Conservation (phyloP, 2,329 filamentous ascomycete genomes). For the Berkeleyomyces rouxiae region DNA sequence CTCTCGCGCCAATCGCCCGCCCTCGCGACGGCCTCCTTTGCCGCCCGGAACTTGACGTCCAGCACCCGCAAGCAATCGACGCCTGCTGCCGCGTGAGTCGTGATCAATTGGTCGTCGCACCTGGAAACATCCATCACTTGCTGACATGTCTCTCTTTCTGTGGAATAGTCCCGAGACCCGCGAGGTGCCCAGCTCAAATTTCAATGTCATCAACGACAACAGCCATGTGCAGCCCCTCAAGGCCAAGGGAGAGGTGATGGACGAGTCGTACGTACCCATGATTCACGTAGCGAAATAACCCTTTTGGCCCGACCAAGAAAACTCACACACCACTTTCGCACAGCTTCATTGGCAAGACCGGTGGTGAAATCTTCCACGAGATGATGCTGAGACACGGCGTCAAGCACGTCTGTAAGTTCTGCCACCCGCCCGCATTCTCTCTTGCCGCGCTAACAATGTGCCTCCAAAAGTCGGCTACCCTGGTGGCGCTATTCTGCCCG, state of each 20-base stretch:
- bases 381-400: constrained; percentile 93
- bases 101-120: background rate
- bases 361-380: constrained; percentile 95
- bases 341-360: constrained; percentile 84
- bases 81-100: constrained; percentile 12
- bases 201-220: constrained; percentile 33
- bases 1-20: constrained; percentile 9
- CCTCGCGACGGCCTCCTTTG: constrained; percentile 13
- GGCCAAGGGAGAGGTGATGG: constrained; percentile 45
- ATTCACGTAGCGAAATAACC: background rate
- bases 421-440: background rate
- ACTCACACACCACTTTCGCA: constrained; percentile 4
- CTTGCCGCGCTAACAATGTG: background rate
- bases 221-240: constrained; percentile 55
- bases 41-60: constrained; percentile 7
- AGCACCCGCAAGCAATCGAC: constrained; percentile 15
- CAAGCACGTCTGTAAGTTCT: constrained; percentile 75
- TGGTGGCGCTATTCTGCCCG: constrained; percentile 88
- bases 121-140: background rate
- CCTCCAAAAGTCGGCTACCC: constrained; percentile 57
- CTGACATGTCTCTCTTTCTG: constrained; percentile 14
- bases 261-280: constrained; percentile 52
- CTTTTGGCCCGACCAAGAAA: background rate
- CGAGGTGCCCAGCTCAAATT: constrained; percentile 45
- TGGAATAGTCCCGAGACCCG: constrained; percentile 31